Base-by-base conservation (phyloP, 768 basidiomycete species). In the Clitopilus passeckerianus region DNA sequence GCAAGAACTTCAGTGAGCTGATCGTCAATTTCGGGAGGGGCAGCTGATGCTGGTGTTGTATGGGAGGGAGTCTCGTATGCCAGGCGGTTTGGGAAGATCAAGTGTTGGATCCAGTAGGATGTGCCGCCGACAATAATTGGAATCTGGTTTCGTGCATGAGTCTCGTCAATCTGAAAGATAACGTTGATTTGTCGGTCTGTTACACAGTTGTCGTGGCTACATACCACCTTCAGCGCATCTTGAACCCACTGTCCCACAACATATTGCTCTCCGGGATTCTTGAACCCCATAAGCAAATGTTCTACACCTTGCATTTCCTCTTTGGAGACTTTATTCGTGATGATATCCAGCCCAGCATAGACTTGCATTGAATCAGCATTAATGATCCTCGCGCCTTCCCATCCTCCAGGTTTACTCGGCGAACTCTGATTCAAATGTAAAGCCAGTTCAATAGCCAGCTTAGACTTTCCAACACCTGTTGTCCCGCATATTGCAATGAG, bases 281-380 rank as follows among this genome's bases (percentile, higher is more conserved):
- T 93, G 68, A 95, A 87, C 56, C 84, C 89, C 86, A 99, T 91
- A 22, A 98, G 77, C 59, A 90, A 86, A 75, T 99, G 97, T 20
- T 89, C 87, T 18, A 99, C 77, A 4, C 91, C 94, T 53, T 82
- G 77, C 68, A 80, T 86, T 72, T 99, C 95, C 27, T 80, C 74
- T 12, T 77, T 66, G 0, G 95, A 84, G 15, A 95, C 82, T 75
- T 99, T 98, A 74, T 98, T 98, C 24, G 96, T 98, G 66, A 98
- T 87, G 55, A 95, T 77, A 72, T 97, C 90, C 71, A 98, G 82
- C 0, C 96, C 96, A 16, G 79, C 77, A 71, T 98, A 98, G 12
- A 94, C 87, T 72, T 99, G 97, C 96, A 99, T 98, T 12, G 96
- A 86, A 73, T 99, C 97, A 9, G 95, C 93, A 68, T 98, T 98